Percentiles rank a stretch among this genome's conserved stretches.
Conservation (phyloP, 306 rosid species). For the Medicago arabica region DNA sequence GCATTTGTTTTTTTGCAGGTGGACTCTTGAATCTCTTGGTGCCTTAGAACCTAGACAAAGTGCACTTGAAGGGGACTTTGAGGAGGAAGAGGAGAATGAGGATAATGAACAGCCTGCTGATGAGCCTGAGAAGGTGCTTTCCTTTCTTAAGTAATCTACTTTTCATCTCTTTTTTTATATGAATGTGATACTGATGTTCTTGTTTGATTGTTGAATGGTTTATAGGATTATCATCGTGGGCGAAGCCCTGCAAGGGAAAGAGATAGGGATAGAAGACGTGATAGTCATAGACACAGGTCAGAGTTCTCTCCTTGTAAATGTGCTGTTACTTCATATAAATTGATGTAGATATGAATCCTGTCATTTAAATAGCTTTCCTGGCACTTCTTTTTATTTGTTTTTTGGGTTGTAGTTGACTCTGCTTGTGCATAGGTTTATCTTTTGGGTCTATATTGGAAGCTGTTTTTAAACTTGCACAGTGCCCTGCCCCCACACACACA, state of each 20-base stretch:
- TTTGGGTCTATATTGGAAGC: slow-evolving; percentile 58
- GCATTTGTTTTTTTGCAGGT: slow-evolving; percentile 51
- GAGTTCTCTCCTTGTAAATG: slow-evolving; percentile 27
- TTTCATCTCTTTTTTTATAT: neutral
- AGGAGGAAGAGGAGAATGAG: slow-evolving; percentile 98
- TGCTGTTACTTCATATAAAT: slow-evolving; percentile 8
- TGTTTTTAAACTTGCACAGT: slow-evolving; percentile 39
- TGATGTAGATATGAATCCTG: slow-evolving; percentile 9
- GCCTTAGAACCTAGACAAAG: slow-evolving; percentile 80
- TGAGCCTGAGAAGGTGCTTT: slow-evolving; percentile 67
- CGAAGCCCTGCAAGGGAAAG: slow-evolving; percentile 89
- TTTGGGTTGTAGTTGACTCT: slow-evolving; percentile 17
- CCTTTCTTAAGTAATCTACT: slow-evolving; percentile 19
- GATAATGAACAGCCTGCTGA: slow-evolving; percentile 81
- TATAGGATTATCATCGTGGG: slow-evolving; percentile 80
- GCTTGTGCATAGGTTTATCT: slow-evolving; percentile 14
- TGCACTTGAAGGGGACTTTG: slow-evolving; percentile 97
- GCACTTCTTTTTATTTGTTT: slow-evolving; percentile 11
- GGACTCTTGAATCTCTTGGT: slow-evolving; percentile 79
- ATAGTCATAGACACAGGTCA: slow-evolving; percentile 89
- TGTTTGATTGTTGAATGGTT: slow-evolving; percentile 32
- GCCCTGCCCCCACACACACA: slow-evolving; percentile 1
- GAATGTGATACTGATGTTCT: slow-evolving; percentile 15
- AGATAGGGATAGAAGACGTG: slow-evolving; percentile 91
- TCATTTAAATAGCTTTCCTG: slow-evolving; percentile 3